These are phyloP conservation scores for Aspergillus kassunensis DNA, from an alignment of 495 filamentous ascomycete genomes.

Conservation along the genomic window DNA sequence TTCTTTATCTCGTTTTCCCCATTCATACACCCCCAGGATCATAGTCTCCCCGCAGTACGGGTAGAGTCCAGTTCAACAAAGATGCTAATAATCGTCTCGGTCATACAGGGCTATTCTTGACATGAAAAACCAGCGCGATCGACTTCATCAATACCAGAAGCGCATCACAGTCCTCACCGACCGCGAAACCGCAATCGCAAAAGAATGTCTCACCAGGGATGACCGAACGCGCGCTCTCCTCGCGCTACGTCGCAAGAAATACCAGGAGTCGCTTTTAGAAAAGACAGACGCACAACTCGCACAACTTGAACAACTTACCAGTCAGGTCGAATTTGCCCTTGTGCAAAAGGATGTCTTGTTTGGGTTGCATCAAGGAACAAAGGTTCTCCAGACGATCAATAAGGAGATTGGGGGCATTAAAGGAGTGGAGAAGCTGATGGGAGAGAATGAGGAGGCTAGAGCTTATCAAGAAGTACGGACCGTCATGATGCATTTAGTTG, in stretches of 20 bases:
- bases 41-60: background rate
- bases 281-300: conserved; percentile 91
- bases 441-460: conserved; percentile 80
- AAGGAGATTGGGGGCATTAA: conserved; percentile 95
- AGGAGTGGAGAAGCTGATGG: conserved; percentile 88
- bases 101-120: conserved; percentile 79
- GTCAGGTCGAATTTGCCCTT: conserved; percentile 85
- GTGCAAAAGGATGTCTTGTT: conserved; percentile 95
- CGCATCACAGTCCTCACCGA: conserved; percentile 79
- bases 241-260: conserved; percentile 91
- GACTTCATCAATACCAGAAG: conserved; percentile 88
- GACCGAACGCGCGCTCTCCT: conserved; percentile 80
- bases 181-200: conserved; percentile 79
- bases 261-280: conserved; percentile 83
- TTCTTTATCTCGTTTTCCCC: background rate
- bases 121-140: conserved; percentile 95
- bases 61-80: no score
- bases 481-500: background rate
- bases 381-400: conserved; percentile 84
- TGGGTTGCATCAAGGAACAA: conserved; percentile 87
- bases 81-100: background rate
- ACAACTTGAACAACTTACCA: conserved; percentile 77
- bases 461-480: conserved; percentile 74
- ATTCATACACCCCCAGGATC: background rate
- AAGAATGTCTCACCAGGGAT: conserved; percentile 66